Conservation (phyloP, 768 basidiomycete genomes). For the Dacryopinax spathularia region DNA sequence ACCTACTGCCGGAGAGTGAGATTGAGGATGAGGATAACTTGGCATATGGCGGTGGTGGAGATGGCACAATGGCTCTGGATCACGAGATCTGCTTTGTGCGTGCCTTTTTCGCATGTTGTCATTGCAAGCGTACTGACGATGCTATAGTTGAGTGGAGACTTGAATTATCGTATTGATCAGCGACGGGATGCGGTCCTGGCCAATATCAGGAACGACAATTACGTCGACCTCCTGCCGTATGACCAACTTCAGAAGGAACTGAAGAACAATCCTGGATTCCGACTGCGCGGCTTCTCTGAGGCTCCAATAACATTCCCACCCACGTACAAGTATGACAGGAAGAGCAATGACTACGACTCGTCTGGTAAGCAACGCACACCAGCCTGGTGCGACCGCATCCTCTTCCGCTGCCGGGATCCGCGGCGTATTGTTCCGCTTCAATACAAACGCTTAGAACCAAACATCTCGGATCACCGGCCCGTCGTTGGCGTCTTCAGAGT, state of each 20-base stretch:
- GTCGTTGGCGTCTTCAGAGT: constrained; percentile 66
- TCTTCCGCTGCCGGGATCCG: constrained; percentile 46
- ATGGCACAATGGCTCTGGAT: constrained; percentile 84
- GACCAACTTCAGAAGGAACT: constrained; percentile 89
- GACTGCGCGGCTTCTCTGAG: constrained; percentile 70
- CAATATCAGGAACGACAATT: constrained; percentile 52
- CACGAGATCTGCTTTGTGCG: constrained; percentile 86
- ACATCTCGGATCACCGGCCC: constrained; percentile 83
- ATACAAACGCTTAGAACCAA: constrained; percentile 72
- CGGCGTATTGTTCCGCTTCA: constrained; percentile 48
- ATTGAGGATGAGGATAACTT: constrained; percentile 35
- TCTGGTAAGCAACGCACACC: constrained; percentile 80
- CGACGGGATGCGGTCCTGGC: constrained; percentile 70
- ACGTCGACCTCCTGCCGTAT: constrained; percentile 47
- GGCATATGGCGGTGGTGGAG: constrained; percentile 77
- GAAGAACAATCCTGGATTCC: constrained; percentile 72
- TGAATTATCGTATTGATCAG: constrained; percentile 96
- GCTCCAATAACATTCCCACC: constrained; percentile 67
- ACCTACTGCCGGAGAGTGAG: constrained; percentile 42
- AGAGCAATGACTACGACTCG: constrained; percentile 65
- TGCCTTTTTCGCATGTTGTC: constrained; percentile 11
- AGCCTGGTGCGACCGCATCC: constrained; percentile 92
- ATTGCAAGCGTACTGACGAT: background rate
- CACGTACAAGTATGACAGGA: constrained; percentile 89
- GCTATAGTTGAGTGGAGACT: constrained; percentile 68